Conservation (phyloP, 1,284 basidiomycete species). For the Caloboletus firmus region DNA sequence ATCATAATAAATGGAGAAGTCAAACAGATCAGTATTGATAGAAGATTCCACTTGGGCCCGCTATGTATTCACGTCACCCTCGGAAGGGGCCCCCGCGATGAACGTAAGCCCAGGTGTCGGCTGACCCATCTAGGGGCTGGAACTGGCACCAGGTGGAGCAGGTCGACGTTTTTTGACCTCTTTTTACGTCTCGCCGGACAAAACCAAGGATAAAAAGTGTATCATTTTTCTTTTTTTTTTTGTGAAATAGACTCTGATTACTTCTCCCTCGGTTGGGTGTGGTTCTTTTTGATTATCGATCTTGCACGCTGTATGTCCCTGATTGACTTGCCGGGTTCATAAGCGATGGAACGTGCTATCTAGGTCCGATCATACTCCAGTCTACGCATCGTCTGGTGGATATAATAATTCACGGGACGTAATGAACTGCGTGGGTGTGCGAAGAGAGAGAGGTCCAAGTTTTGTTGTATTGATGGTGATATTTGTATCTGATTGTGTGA, state of each 20-base stretch:
- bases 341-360: neutral
- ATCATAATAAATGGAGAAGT: neutral
- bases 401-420: neutral
- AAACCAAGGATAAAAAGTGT: neutral
- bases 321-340: neutral
- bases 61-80: no score
- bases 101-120: neutral
- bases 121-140: neutral
- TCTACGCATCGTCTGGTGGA: no score
- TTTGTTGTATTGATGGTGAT: no score
- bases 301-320: neutral
- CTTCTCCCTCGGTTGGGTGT: neutral
- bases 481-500: constrained; percentile 24
- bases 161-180: neutral
- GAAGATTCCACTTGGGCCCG: no score
- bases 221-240: no score
- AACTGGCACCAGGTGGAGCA: neutral
- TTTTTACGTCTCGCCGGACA: neutral
- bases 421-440: neutral
- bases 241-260: neutral
- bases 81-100: neutral
- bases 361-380: neutral
- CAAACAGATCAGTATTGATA: no score
- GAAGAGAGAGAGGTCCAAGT: no score
- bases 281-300: neutral